These are phyloP conservation scores for Castanospermum australe DNA, from an alignment of 306 rosid genomes.

Conservation along the genomic window DNA sequence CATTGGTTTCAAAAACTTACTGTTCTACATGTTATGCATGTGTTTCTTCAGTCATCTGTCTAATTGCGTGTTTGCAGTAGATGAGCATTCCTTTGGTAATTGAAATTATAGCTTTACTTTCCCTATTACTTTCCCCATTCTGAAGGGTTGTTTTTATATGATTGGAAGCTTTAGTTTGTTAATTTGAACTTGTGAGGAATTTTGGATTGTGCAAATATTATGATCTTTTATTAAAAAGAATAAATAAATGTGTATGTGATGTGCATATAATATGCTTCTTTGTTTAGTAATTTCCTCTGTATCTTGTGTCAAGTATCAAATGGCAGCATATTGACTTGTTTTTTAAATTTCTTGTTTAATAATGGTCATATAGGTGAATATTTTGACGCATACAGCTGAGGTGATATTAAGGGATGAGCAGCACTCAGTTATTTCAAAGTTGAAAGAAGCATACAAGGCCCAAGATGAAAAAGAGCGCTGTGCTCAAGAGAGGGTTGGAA, in stretches of 20 bases:
- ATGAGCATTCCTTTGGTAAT: not conserved
- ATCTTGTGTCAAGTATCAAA: not conserved
- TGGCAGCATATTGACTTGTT: conserved; percentile 27
- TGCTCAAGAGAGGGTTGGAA: conserved; percentile 21
- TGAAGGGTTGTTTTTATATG: too few species aligned
- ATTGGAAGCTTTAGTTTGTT: not conserved
- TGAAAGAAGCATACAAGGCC: conserved; percentile 60
- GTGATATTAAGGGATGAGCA: conserved; percentile 47
- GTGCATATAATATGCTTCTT: not conserved
- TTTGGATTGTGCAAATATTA: not conserved
- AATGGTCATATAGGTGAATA: conserved; percentile 65
- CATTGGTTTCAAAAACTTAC: conserved; percentile 6
- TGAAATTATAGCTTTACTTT: too few species aligned
- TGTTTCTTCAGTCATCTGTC: not conserved
- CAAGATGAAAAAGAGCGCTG: conserved; percentile 60
- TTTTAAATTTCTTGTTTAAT: conserved; percentile 4
- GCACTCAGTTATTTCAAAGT: conserved; percentile 41
- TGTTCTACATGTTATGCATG: not conserved
- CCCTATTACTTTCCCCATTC: too few species aligned
- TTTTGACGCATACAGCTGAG: conserved; percentile 73
- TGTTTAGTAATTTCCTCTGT: not conserved
- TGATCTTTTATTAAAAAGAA: not conserved
- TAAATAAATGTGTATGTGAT: not conserved
- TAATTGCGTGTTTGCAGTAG: not conserved
- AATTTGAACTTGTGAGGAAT: not conserved